Conservation (phyloP, 1,284 basidiomycete genomes). For the Laetiporus sulphureus region DNA sequence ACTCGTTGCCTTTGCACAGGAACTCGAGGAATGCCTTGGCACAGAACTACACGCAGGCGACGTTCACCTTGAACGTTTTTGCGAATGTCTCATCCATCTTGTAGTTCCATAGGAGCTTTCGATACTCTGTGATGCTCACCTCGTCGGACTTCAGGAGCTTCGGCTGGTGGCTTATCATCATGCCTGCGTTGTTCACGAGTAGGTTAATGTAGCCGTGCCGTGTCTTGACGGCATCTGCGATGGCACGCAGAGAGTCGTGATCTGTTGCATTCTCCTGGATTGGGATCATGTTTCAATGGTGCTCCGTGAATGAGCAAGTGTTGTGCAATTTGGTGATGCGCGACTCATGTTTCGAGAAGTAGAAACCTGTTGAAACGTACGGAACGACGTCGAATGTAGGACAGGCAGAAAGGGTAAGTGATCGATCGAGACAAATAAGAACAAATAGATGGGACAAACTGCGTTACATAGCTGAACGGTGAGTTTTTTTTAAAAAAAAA, state of each 20-base stretch:
- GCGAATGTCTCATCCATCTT: conserved; percentile 54
- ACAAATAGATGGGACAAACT: too few relatives aligned
- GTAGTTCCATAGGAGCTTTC: conserved; percentile 58
- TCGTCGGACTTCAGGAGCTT: conserved; percentile 25
- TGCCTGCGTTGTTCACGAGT: conserved; percentile 69
- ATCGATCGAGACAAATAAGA: too few relatives aligned
- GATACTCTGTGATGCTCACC: conserved; percentile 49
- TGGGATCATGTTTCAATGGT: conserved; percentile 50
- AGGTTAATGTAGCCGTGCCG: conserved; percentile 64
- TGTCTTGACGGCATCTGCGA: conserved; percentile 47
- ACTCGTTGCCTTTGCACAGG: conserved; percentile 60
- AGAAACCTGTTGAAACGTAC: too few relatives aligned
- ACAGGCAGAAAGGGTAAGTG: too few relatives aligned
- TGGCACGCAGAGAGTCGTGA: conserved; percentile 44
- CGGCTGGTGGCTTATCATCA: conserved; percentile 50
- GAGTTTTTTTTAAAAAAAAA: too few relatives aligned
- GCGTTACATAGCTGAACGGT: too few relatives aligned
- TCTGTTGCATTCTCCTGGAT: conserved; percentile 59
- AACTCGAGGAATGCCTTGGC: conserved; percentile 70
- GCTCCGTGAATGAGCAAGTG: too few relatives aligned
- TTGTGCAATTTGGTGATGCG: too few relatives aligned
- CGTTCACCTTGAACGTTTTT: conserved; percentile 60
- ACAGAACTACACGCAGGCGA: conserved; percentile 61
- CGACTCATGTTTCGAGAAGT: too few relatives aligned
- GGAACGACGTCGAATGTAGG: too few relatives aligned